phyloP scores from a whole-genome alignment of 768 basidiomycete species.

The Paxillus ammoniavirescens region DNA sequence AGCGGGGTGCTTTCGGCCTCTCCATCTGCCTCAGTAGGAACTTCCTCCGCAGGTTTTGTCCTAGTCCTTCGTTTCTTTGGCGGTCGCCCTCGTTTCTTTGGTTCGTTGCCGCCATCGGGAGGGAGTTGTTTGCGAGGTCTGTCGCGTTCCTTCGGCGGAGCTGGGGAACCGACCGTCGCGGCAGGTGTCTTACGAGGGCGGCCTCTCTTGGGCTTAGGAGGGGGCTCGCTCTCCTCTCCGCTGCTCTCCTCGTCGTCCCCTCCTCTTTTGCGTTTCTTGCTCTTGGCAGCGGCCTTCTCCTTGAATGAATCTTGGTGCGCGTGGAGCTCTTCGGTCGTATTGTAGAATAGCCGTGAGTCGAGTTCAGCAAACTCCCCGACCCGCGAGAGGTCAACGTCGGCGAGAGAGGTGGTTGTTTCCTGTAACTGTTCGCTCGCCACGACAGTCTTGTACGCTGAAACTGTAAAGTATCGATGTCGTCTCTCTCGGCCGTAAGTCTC shows the following conservation, averaged over 20 bases:
- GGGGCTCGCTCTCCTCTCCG: slow-evolving; percentile 18
- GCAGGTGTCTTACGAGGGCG: slow-evolving; percentile 46
- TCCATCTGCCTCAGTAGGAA: background rate
- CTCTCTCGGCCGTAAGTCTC: slow-evolving; percentile 86
- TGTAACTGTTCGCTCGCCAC: slow-evolving; percentile 67
- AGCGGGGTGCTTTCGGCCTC: background rate
- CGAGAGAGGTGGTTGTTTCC: slow-evolving; percentile 41
- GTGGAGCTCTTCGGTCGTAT: slow-evolving; percentile 38
- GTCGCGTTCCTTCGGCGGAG: slow-evolving; percentile 35
- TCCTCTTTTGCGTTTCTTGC: slow-evolving; percentile 31
- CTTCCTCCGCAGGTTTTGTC: background rate
- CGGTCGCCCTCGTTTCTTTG: slow-evolving; percentile 41
- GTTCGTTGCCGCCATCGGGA: slow-evolving; percentile 5
- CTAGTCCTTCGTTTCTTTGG: slow-evolving; percentile 18
- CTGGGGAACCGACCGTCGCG: slow-evolving; percentile 3
- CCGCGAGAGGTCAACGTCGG: slow-evolving; percentile 45
- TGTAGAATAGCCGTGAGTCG: slow-evolving; percentile 55
- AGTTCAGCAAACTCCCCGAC: slow-evolving; percentile 55
- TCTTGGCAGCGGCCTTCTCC: slow-evolving; percentile 19
- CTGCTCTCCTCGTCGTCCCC: slow-evolving; percentile 23
- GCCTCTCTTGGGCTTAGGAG: slow-evolving; percentile 47
- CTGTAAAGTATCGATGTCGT: slow-evolving; percentile 80
- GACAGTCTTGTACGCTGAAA: slow-evolving; percentile 62
- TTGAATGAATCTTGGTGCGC: slow-evolving; percentile 53
- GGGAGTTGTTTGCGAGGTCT: slow-evolving; percentile 30